These are phyloP conservation scores for Aethionema arabicum DNA, from an alignment of 345 rosid species.

Conservation along the genomic window DNA sequence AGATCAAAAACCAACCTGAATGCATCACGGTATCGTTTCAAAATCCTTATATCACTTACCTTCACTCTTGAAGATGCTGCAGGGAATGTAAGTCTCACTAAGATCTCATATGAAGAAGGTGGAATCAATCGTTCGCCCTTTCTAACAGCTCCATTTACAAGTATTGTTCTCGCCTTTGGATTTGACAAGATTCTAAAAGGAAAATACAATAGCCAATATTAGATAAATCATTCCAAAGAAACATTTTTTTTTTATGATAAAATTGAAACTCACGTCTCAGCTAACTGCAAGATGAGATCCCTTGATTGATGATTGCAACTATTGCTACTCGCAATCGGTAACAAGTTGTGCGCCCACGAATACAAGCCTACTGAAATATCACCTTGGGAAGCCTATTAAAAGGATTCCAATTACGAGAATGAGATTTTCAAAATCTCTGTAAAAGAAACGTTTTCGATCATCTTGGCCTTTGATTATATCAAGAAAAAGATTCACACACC, in stretches of 20 bases:
- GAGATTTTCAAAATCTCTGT: slow-evolving; percentile 4
- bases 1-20: slow-evolving; percentile 1
- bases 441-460: neutral
- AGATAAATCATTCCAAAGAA: slow-evolving; percentile 13
- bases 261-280: slow-evolving; percentile 38
- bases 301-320: slow-evolving; percentile 68
- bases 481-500: slow-evolving; percentile 41
- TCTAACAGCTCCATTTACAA: slow-evolving; percentile 67
- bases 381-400: slow-evolving; percentile 56
- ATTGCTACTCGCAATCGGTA: slow-evolving; percentile 48
- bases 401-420: slow-evolving; percentile 2
- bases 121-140: slow-evolving; percentile 77
- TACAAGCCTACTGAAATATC: slow-evolving; percentile 66
- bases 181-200: slow-evolving; percentile 55
- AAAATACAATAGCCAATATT: slow-evolving; percentile 10
- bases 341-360: slow-evolving; percentile 60
- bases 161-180: slow-evolving; percentile 59
- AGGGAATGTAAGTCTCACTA: slow-evolving; percentile 62
- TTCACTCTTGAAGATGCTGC: slow-evolving; percentile 62
- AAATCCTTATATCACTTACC: slow-evolving; percentile 40
- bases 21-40: neutral
- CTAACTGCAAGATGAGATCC: slow-evolving; percentile 64
- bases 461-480: neutral
- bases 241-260: neutral
- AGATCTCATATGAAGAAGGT: slow-evolving; percentile 59